Base-by-base conservation (phyloP, 441 rosid species). In the Aleurites moluccanus region DNA sequence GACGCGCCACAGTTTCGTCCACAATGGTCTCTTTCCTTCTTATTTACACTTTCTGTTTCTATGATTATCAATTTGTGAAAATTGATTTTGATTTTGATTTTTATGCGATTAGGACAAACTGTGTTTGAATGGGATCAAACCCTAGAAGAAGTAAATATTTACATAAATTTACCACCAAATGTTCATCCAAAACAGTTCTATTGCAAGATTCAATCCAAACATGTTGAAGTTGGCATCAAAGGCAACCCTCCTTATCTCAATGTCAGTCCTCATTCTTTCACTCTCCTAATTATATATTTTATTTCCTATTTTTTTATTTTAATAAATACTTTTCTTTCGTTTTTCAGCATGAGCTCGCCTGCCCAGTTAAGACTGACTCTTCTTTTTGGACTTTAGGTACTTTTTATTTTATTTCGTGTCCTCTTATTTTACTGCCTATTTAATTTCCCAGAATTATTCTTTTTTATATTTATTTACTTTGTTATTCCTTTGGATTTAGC, bases 101-200 rank as follows among this genome's bases (percentile, higher is more conserved):
- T 2, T 75, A 30, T 50, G 53, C 64, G 44, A 63, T 75, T 69
- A 91, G 98, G 87, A 45, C 88, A 90, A 75, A 88, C 88, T 77
- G 96, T 89, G 16, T 93, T 89, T 75, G 98, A 95, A 72, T 93
- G 98, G 99, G 97, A 95, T 84, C 97, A 93, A 86, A 91, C 91
- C 80, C 83, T 95, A 44, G 97, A 93, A 4, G 98, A 93, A 82
- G 89, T 91, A 30, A 93, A 90, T 67, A 71, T 95, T 62, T 95
- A 93, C 80, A 89, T 93, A 55, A 84, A 72, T n/a, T 74, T 90
- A 47, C 98, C 97, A 0, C 91, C 91, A 3, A 91, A 89, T 73
- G 86, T 91, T 75, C 85, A 64, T 40, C 68, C 92, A 13, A 93
- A 95, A 88, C 89, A 81, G 44, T 90, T 93, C 75, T 87, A 85